Evolutionary conservation across 768 basidiomycete genomes (phyloP), one percentile per base, ranked within the genome.

Genomic region (Russula emetica): DNA sequence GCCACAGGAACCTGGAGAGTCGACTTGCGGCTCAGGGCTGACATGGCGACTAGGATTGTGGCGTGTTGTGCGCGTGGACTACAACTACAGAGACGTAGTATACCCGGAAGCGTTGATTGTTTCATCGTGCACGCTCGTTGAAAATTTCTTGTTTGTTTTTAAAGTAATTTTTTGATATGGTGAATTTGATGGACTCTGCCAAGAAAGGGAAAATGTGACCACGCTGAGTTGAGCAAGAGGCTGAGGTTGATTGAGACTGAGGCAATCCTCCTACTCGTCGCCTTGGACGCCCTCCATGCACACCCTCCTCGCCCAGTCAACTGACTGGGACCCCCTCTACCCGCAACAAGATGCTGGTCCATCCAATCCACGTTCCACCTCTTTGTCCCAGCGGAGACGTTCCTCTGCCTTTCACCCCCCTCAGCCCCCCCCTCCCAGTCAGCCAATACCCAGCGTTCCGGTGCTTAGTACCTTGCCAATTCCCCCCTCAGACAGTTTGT

Each of bases 1-100:
- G n/a, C 2, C 44, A 26, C 71, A 91, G 90, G 76, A 94, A 94
- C 76, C 75, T 94, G 77, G 92, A 94, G 79, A 93, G 89, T 72
- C 88, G 92, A 65, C 83, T 94, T 70, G 92, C 92, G 70, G 92
- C 92, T 42, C 92, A 94, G 76, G 90, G 90, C 61, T 89, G 88
- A 22, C 86, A 88, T 73, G 76, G 80, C 36, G 92, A 93, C 68
- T 87, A 75, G 81, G 44, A 55, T 22, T 26, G 42, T n/a, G 45
- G 36, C 26, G 40, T 55, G 59, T 62, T 45, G 38, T 38, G 55
- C 40, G 49, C 47, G 55, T 61, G 52, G 42, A 49, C 49, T 18
- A 32, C 24, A 51, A 49, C 49, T 18, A 32, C 24, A 51, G 16
- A 47, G 45, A 47, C 22, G 51, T 66, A 64, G 72, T 40, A 75